Evolutionary conservation across 2,329 filamentous ascomycete genomes (phyloP).

Genomic region (Myriosclerotinia curreyana): DNA sequence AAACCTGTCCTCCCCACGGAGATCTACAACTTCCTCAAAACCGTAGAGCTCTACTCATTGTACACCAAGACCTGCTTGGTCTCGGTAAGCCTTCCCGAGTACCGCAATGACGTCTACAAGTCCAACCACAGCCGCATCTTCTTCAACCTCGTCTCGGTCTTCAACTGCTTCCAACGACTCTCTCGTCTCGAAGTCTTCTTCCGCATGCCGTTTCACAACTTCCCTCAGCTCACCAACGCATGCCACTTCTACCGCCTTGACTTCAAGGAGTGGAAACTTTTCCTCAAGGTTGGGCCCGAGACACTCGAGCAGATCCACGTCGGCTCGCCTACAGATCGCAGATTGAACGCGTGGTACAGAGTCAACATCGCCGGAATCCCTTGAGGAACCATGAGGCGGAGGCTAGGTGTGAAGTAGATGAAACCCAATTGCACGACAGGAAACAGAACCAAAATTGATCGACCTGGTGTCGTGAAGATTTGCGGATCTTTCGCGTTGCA

Average conservation of each 20-base stretch:
- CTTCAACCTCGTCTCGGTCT: neutral
- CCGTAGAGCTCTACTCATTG: neutral
- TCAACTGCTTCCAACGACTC: neutral
- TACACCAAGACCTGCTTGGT: constrained; percentile 11
- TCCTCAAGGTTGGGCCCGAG: neutral
- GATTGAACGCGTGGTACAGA: neutral
- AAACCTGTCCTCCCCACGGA: neutral
- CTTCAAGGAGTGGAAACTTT: constrained; percentile 3
- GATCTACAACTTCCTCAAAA: neutral
- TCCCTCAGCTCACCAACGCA: neutral
- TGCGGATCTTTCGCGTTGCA: neutral
- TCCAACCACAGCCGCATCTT: neutral
- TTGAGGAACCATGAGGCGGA: neutral
- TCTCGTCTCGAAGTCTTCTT: neutral
- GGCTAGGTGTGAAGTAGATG: neutral
- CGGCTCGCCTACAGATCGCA: neutral
- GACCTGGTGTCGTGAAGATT: neutral
- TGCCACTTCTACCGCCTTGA: neutral
- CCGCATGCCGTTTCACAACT: neutral
- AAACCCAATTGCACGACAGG: neutral
- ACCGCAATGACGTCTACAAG: neutral
- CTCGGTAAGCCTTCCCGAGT: neutral
- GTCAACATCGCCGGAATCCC: neutral
- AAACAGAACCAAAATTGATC: neutral
- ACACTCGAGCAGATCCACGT: neutral